Conservation (phyloP, 1,139 yeast species). For the Casaregolazyma lundiana region DNA sequence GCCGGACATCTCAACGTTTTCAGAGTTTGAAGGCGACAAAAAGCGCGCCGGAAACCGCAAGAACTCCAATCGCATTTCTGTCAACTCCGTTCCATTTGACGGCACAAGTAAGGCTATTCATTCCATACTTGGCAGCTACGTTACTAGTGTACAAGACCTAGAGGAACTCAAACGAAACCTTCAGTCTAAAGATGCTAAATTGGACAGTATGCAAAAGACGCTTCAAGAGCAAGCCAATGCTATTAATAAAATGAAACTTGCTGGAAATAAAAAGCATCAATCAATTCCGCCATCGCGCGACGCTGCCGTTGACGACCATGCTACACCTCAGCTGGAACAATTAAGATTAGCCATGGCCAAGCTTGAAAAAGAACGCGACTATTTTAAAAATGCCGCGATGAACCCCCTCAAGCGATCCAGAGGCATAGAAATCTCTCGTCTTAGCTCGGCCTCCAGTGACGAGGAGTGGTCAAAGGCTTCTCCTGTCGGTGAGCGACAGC, state of each 20-base stretch:
- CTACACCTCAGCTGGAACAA: constrained; percentile 1
- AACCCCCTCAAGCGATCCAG: background rate
- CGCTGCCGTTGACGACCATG: background rate
- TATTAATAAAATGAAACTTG: constrained; percentile 1
- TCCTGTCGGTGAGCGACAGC: background rate
- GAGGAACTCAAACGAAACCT: constrained; percentile 19
- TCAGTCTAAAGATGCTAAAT: constrained; percentile 12
- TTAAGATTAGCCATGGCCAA: background rate
- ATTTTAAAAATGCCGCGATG: background rate
- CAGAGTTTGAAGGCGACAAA: constrained; percentile 20
- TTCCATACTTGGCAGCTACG: constrained; percentile 26
- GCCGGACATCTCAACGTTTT: constrained; percentile 27
- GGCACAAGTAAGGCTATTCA: constrained; percentile 27
- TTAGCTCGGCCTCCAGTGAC: background rate
- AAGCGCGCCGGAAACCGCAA: constrained; percentile 11
- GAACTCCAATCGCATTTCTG: constrained; percentile 19
- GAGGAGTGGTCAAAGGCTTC: background rate
- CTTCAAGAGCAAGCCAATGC: constrained; percentile 12
- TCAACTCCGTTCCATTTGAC: constrained; percentile 27
- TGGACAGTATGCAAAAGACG: constrained; percentile 19
- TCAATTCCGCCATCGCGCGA: background rate
- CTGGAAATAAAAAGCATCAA: background rate
- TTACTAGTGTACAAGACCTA: constrained; percentile 22
- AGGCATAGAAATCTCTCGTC: background rate
- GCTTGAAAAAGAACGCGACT: constrained; percentile 7